Base-by-base conservation (phyloP, 352 stramenopile genomes). In the Phytophthora litchii region DNA sequence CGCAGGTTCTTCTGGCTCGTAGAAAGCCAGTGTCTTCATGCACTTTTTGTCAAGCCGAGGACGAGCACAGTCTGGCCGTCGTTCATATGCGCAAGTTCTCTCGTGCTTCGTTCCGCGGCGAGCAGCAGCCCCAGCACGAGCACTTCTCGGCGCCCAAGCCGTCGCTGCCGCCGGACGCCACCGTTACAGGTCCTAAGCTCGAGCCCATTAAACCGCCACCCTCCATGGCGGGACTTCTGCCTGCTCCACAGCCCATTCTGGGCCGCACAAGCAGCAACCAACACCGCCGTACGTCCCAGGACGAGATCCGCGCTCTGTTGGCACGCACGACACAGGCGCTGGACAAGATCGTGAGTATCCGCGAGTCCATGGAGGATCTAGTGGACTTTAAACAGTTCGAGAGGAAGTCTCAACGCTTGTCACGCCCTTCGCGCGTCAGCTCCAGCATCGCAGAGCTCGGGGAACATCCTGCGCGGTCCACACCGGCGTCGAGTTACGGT, bases 371-470 rank as follows among this genome's bases (percentile, higher is more conserved):
- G 84, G 84, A 93, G 64, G 69, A 77, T 16, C 62, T 89, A 14
- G 82, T 93, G 25, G 84, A 93, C 59, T 93, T 93, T 46, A 80
- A 83, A 51, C 81, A 93, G 59, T 93, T 91, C 54, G 74, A 86
- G 45, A 86, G 77, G 54, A 67, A 72, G 21, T 21, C 64, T 45
- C 63, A 63, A 19, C 57, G 55, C 13, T 49, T 23, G n/a, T 72
- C 62, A 0, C 55, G 61, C 3, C 55, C 71, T 16, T 75, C 71
- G 14, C 44, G 64, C 12, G 64, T 68, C 17, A 76, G 68, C 40
- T 76, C 68, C 13, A 70, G 67, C 23, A 71, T 69, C n/a, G 64
- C 54, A 3, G 64, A 77, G 53, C 46, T 77, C 1, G 54, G 46
- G 4, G 63, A 70, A 40, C 54, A 70, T 29, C 23, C 49, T 0